Evolutionary conservation across 306 rosid genomes (phyloP), one percentile per base, ranked within the genome.

Genomic region (Cicer pinnatifidum): DNA sequence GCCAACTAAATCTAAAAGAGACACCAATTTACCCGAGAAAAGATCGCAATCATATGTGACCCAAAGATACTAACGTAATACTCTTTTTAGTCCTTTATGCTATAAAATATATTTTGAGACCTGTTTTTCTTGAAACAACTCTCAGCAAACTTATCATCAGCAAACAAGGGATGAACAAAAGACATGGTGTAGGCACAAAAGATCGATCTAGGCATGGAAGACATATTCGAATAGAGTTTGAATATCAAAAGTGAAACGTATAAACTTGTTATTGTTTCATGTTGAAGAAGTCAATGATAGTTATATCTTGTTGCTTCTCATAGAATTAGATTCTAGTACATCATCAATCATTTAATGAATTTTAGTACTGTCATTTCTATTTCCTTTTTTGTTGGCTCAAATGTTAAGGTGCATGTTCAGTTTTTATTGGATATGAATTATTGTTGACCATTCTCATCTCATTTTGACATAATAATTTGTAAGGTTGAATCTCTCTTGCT

Each of bases 121-220:
- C n/a, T n/a, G n/a, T n/a, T n/a, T n/a, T n/a, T n/a, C n/a, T n/a
- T n/a, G n/a, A n/a, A n/a, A n/a, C n/a, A n/a, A n/a, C n/a, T n/a
- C n/a, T n/a, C n/a, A n/a, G n/a, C n/a, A n/a, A n/a, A n/a, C n/a
- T n/a, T n/a, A n/a, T n/a, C n/a, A n/a, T n/a, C n/a, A n/a, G n/a
- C n/a, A n/a, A n/a, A n/a, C n/a, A n/a, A n/a, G n/a, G n/a, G n/a
- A n/a, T n/a, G n/a, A n/a, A n/a, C n/a, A n/a, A n/a, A n/a, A n/a
- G n/a, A n/a, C n/a, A n/a, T 11, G 5, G 2, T 19, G 1, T 20
- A 20, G 43, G 8, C 38, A 7, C 7, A 23, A 60, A 41, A 13
- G 44, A 16, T 57, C 2, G 43, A 48, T 81, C 11, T 76, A 15
- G 69, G 41, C 71, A 28, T 28, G 70, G 58, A 50, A 65, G 12